A percentile compares a stretch with the other conserved stretches of the same genome.
These are phyloP conservation scores for Cyberlindnera nakhonratchasimensis DNA, from an alignment of 805 yeast genomes.

Conservation along the genomic window DNA sequence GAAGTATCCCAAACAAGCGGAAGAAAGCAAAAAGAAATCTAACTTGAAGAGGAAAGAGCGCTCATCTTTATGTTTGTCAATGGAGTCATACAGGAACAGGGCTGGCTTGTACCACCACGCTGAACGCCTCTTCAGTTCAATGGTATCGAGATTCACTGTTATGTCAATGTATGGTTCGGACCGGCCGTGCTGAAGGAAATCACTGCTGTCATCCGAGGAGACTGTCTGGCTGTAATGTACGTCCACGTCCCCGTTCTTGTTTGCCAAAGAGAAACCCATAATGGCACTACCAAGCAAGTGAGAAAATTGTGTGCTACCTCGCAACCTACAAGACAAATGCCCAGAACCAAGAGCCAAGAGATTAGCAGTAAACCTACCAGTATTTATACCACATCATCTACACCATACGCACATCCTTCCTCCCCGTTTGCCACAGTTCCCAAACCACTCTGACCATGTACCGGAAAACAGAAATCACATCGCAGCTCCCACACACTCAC, in stretches of 20 bases:
- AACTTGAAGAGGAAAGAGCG: conserved; percentile 33
- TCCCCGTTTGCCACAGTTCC: too few relatives aligned
- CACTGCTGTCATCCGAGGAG: neutral
- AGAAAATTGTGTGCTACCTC: too few relatives aligned
- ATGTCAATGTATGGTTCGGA: conserved; percentile 19
- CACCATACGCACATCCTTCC: too few relatives aligned
- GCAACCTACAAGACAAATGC: too few relatives aligned
- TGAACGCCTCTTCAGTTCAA: conserved; percentile 12
- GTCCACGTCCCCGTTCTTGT: neutral
- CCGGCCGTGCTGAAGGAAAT: conserved; percentile 3
- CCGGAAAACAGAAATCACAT: too few relatives aligned
- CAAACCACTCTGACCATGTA: too few relatives aligned
- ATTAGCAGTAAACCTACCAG: neutral
- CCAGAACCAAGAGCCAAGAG: too few relatives aligned
- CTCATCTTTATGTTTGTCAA: conserved; percentile 37
- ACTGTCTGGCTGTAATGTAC: neutral
- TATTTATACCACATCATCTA: too few relatives aligned
- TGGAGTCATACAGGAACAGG: conserved; percentile 29
- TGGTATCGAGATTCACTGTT: conserved; percentile 8
- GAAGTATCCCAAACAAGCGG: conserved; percentile 44
- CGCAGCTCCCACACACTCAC: too few relatives aligned
- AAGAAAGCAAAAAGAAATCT: conserved; percentile 38
- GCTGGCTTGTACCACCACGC: conserved; percentile 14
- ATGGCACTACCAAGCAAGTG: too few relatives aligned
- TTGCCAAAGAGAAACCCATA: neutral